These are phyloP conservation scores for Margaritispora aquatica DNA, from an alignment of 495 filamentous ascomycete genomes.

Conservation along the genomic window DNA sequence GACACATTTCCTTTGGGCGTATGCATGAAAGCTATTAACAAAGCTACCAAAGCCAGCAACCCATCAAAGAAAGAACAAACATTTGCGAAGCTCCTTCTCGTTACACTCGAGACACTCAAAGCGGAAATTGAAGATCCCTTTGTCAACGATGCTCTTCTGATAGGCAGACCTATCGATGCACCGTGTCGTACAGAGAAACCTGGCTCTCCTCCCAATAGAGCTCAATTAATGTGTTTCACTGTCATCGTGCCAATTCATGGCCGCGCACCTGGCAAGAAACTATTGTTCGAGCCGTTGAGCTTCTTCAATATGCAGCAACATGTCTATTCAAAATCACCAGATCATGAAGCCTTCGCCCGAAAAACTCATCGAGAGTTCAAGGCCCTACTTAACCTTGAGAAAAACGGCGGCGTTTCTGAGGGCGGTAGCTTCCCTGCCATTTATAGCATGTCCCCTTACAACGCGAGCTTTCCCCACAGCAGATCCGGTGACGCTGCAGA, in stretches of 20 bases:
- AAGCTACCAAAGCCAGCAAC: not conserved
- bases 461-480: not conserved
- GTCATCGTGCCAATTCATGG: slow-evolving; percentile 40
- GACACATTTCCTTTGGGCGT: slow-evolving; percentile 7
- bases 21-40: slow-evolving; percentile 4
- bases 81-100: slow-evolving; percentile 32
- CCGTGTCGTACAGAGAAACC: slow-evolving; percentile 29
- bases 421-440: not conserved
- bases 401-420: not conserved
- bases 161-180: slow-evolving; percentile 30
- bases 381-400: slow-evolving; percentile 11
- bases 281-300: slow-evolving; percentile 38
- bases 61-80: slow-evolving; percentile 21
- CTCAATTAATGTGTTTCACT: slow-evolving; percentile 35
- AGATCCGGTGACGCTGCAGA: not conserved
- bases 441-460: not conserved
- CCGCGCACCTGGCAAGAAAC: slow-evolving; percentile 26
- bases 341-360: slow-evolving; percentile 37
- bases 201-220: slow-evolving; percentile 23
- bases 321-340: slow-evolving; percentile 35
- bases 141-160: slow-evolving; percentile 38
- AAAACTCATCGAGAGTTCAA: slow-evolving; percentile 39
- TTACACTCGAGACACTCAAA: slow-evolving; percentile 32
- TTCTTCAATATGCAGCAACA: slow-evolving; percentile 46
- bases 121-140: slow-evolving; percentile 32